A percentile compares a stretch with the other conserved stretches of the same genome.
These are phyloP conservation scores for Eutrema heterophyllum DNA, from an alignment of 345 rosid genomes.

Conservation along the genomic window DNA sequence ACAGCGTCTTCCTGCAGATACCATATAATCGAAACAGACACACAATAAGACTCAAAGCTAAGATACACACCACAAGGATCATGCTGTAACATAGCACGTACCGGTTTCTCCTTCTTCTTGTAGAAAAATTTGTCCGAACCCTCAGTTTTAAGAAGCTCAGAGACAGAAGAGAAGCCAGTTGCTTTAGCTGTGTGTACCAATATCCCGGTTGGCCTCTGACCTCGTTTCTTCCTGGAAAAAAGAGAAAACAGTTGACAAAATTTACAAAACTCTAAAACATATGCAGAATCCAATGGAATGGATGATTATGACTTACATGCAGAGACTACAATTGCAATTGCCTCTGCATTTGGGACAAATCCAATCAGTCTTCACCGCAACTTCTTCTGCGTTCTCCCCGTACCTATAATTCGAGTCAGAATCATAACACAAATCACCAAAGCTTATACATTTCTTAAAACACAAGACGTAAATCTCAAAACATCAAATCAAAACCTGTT, in stretches of 20 bases:
- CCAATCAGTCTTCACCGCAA: constrained; percentile 48
- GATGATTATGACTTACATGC: constrained; percentile 45
- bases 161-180: background rate
- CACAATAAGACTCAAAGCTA: too few species aligned
- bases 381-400: constrained; percentile 62
- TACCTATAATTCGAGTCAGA: constrained; percentile 39
- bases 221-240: background rate
- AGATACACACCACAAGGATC: too few species aligned
- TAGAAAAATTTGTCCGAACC: background rate
- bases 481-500: constrained; percentile 48
- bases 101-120: background rate
- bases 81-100: background rate
- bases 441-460: background rate
- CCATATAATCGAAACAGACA: too few species aligned
- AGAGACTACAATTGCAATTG: constrained; percentile 76
- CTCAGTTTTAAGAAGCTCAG: background rate
- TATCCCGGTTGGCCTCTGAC: background rate
- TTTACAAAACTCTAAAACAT: background rate
- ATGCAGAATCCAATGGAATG: background rate
- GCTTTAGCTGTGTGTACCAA: background rate
- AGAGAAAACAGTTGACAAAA: background rate
- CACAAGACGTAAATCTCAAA: background rate
- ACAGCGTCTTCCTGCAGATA: too few species aligned
- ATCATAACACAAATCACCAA: background rate
- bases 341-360: constrained; percentile 76